Base-by-base conservation (phyloP, 2,329 filamentous ascomycete species). In the Blumeriella jaapii region DNA sequence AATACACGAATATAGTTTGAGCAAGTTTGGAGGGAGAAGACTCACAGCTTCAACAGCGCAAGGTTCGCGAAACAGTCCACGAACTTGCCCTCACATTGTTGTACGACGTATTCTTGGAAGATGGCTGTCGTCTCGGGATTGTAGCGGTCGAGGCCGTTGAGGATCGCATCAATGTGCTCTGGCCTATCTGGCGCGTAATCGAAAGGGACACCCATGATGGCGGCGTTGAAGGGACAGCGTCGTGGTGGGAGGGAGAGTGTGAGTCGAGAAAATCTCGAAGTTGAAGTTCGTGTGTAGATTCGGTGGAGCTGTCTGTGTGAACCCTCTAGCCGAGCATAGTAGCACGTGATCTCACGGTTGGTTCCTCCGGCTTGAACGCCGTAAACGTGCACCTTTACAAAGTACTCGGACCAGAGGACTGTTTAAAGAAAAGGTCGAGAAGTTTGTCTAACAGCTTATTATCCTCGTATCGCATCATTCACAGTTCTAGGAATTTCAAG, bases 11-110 rank as follows among this genome's bases (percentile, higher is more conserved):
- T 49, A 29, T n/a, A 17, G 12, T 19, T 22, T 12, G 19, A 5
- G 14, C 11, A 29, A 11, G 12, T 11, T 20, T n/a, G n/a, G n/a
- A 40, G 41, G 42, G 41, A 14, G 17, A 28, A 28, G 25, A 83
- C 84, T 78, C 70, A 98, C 91, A 98, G 74, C 69, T 98, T 98
- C 64, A 98, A 61, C 47, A 98, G 68, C 31, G 91, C 93, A 60
- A 95, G 69, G 67, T 96, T 98, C 54, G 91, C 86, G 64, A 95
- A 96, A 69, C 81, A 84, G 64, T 98, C 91, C 64, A 85, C 87
- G 52, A 82, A 87, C 65, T 86, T 81, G 62, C 82, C 78, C 64
- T 96, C 89, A 69, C 91, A 98, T 67, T 98, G 91, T 62, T 86
- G 78, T 57, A 74, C 72, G 45, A 98, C 80, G 64, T 98, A 98